Percentiles rank a stretch among this genome's conserved stretches.
These are phyloP conservation scores for Fomitopsis betulina DNA, from an alignment of 1,284 basidiomycete genomes.

Conservation along the genomic window DNA sequence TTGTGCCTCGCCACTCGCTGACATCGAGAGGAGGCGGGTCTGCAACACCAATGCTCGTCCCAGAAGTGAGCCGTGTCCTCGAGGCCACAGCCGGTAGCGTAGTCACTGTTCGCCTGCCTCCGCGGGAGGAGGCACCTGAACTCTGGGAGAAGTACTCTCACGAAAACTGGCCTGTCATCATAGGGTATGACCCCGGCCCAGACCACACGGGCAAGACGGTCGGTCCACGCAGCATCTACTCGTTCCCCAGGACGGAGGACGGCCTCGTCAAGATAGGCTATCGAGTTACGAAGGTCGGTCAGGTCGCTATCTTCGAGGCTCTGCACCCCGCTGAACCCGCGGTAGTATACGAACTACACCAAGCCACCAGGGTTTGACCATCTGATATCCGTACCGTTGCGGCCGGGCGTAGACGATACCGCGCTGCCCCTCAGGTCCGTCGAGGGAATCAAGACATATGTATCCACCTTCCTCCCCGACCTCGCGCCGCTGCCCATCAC, in stretches of 20 bases:
- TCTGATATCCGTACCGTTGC: constrained; percentile 8
- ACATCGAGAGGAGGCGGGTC: constrained; percentile 1
- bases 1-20: background rate
- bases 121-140: constrained; percentile 6
- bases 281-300: constrained; percentile 8
- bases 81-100: constrained; percentile 11
- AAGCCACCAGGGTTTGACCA: constrained; percentile 4
- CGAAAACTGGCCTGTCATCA: constrained; percentile 8
- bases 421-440: constrained; percentile 6
- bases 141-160: constrained; percentile 10
- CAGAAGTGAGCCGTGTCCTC: constrained; percentile 6
- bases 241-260: constrained; percentile 7
- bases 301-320: background rate
- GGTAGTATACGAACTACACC: constrained; percentile 10
- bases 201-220: constrained; percentile 6
- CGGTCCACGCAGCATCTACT: constrained; percentile 8
- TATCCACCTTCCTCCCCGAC: constrained; percentile 9
- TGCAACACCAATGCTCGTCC: constrained; percentile 8
- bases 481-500: constrained; percentile 6
- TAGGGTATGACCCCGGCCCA: constrained; percentile 9
- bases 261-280: constrained; percentile 10
- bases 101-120: constrained; percentile 7
- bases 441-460: constrained; percentile 9
- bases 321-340: background rate
- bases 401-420: constrained; percentile 7